These are phyloP conservation scores for Pseudonitzschia multistriata DNA, from an alignment of 108 stramenopile genomes.

Conservation along the genomic window DNA sequence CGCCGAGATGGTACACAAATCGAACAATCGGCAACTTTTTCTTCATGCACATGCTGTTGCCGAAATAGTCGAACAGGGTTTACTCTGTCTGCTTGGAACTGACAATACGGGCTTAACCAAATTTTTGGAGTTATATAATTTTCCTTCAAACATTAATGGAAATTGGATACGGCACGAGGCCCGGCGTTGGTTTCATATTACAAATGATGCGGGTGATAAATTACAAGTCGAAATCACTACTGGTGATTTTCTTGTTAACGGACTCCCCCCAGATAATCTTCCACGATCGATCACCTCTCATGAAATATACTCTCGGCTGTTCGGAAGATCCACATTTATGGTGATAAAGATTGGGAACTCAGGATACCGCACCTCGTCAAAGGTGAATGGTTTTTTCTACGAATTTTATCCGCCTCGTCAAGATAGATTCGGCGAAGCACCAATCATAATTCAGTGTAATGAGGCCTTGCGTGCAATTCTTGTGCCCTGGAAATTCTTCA, in stretches of 20 bases:
- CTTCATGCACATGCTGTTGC: background rate
- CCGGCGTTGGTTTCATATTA: background rate
- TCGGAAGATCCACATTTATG: background rate
- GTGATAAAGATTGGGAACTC: background rate
- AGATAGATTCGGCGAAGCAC: background rate
- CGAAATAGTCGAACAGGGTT: background rate
- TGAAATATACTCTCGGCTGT: background rate
- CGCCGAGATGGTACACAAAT: background rate
- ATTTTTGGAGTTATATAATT: background rate
- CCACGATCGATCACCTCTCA: background rate
- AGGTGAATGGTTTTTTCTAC: background rate
- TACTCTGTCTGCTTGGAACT: background rate
- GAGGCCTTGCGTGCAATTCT: slow-evolving; percentile 3
- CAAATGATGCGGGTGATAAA: background rate
- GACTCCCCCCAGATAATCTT: background rate
- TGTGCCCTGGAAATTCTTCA: background rate
- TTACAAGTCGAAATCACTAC: background rate
- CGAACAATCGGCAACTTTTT: background rate
- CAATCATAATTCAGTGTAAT: background rate
- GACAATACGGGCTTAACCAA: background rate
- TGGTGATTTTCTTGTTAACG: background rate
- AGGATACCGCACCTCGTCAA: background rate
- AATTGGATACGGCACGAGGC: slow-evolving; percentile 5
- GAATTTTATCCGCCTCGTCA: slow-evolving; percentile 5
- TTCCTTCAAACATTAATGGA: background rate